Evolutionary conservation across 148 eudicot genomes (phyloP), one percentile per base, ranked within the genome.

Genomic region (Tetragonia tetragonoides): DNA sequence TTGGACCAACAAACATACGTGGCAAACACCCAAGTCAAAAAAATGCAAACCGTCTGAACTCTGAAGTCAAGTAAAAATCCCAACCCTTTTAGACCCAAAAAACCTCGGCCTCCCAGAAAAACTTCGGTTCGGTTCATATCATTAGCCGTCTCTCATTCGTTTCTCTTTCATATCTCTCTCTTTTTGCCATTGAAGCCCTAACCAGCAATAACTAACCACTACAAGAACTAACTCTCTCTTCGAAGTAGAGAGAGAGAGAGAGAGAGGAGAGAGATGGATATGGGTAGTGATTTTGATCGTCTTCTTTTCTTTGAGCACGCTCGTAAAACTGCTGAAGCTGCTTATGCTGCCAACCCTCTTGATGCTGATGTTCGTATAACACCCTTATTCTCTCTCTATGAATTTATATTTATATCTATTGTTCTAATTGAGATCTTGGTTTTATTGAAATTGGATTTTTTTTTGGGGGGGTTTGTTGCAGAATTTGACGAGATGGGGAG

Each of bases 241-340:
- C 46, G 9, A 41, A 64, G 34, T 61, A 70, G 72, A 63, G 38
- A 71, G 3, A 24, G 14, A 34, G 39, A 21, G 18, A n/a, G 3
- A 11, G 6, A 11, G 0, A 42, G 5, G 3, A 0, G 18, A 18
- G 16, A 1, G 17, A 90, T 90, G 95, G 92, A 91, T 20, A 85
- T 89, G 95, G 77, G 83, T 6, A 78, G 37, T 65, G 96, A 93
- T 10, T 75, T 94, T 16, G 97, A 94, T 73, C 90, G 94, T 10
- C 68, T 92, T 0, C 77, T 92, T 40, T 90, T 89, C 84, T 92
- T 92, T 83, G 97, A 94, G 72, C 94, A 89, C 34, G 88, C 94
- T 82, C 93, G 98, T 75, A 90, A 88, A 70, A 46, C 87, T 6
- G 87, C 93, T 11, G 97, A 92, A 83, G 85, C 85, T 34, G 59